Conservation (phyloP, 2,329 filamentous ascomycete species). For the Claviceps sp. region DNA sequence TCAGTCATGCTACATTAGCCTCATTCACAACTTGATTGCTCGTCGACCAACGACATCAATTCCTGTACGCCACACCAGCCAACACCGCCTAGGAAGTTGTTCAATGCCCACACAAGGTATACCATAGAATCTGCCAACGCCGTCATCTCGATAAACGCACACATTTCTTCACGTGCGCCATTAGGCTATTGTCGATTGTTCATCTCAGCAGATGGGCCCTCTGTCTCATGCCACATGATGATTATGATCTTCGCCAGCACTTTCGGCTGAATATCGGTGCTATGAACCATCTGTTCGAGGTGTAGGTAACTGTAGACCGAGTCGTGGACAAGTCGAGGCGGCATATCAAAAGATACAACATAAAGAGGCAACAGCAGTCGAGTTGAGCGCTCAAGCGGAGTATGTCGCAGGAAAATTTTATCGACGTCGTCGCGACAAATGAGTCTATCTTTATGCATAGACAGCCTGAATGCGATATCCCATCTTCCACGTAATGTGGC, state of each 20-base stretch:
- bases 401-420: slow-evolving; percentile 40
- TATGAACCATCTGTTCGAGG: slow-evolving; percentile 51
- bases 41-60: slow-evolving; percentile 43
- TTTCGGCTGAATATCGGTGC: slow-evolving; percentile 70
- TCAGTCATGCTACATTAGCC: slow-evolving; percentile 70
- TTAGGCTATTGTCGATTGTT: slow-evolving; percentile 67
- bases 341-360: slow-evolving; percentile 67
- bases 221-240: slow-evolving; percentile 44
- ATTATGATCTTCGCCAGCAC: slow-evolving; percentile 57
- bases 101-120: slow-evolving; percentile 63
- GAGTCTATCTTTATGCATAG: slow-evolving; percentile 46
- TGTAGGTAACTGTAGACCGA: slow-evolving; percentile 59
- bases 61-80: slow-evolving; percentile 51
- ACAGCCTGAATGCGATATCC: slow-evolving; percentile 17
- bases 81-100: slow-evolving; percentile 34
- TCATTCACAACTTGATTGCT: slow-evolving; percentile 58
- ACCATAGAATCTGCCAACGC: slow-evolving; percentile 67
- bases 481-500: slow-evolving; percentile 9
- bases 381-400: slow-evolving; percentile 41
- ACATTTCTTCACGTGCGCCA: slow-evolving; percentile 71
- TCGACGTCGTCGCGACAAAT: slow-evolving; percentile 40
- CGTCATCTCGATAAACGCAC: slow-evolving; percentile 65
- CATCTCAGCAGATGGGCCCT: slow-evolving; percentile 69
- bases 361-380: slow-evolving; percentile 42
- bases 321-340: slow-evolving; percentile 62